Base-by-base conservation (phyloP, 331 rosid genomes). In the Arachis monticola region DNA sequence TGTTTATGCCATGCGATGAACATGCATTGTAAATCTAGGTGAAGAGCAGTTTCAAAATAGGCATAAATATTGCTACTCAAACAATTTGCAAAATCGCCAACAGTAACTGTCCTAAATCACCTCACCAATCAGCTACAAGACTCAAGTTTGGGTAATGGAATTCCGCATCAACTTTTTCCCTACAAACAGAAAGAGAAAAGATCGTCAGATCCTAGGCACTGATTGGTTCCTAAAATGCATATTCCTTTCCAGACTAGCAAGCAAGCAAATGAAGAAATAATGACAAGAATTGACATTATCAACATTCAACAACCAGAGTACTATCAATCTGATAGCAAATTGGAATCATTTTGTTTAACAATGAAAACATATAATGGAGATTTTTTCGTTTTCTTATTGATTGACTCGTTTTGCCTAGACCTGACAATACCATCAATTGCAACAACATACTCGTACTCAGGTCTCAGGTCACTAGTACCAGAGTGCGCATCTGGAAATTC, bases 401-500 rank as follows among this genome's bases (percentile, higher is more conserved):
- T 51, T 0, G 99, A 88, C 51, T 90, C 96, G 17, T 78, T 76
- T 22, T 97, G 99, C 67, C 99, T 78, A 60, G 90, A 75, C 89
- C 92, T 82, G 41, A 92, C 92, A 63, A 86, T 7, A 61, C 99
- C 99, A 76, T 94, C 96, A 11, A 94, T 85, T 64, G 97, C 89
- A 68, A 92, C 87, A 63, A 94, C 99, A 42, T 92, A 87, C 92
- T 94, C 97, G 31, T 92, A 87, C 92, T 94, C 97, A 22, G 92
- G 88, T 63, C 99, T 80, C 69, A 86, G 70, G 80, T 86, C 89
- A 72, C 88, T 94, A 46, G 90, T 63, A 31, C 72, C 85, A 51
- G 86, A 72, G 81, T 92, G 97, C 3, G 96, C 96, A 41, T 88
- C 84, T 17, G 93, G 99, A 78, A 87, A 94, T 66, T 89, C 85